Percentiles rank a stretch among this genome's conserved stretches.
These are phyloP conservation scores for Arthrobotrys megalospora DNA, from an alignment of 2,329 filamentous ascomycete genomes.

Conservation along the genomic window DNA sequence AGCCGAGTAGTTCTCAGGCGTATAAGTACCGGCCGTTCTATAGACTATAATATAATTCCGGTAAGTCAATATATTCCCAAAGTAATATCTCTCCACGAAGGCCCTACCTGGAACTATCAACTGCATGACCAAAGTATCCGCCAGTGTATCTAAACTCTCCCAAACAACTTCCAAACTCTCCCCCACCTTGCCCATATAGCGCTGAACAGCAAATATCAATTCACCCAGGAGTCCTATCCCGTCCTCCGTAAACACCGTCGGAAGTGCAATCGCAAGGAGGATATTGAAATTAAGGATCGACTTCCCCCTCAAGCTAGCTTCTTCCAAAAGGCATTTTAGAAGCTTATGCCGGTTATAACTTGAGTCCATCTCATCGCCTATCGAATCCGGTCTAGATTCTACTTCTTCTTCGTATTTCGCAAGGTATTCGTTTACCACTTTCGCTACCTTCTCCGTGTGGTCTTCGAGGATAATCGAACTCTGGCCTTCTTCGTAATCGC, in stretches of 20 bases:
- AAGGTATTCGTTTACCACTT: background rate
- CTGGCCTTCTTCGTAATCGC: background rate
- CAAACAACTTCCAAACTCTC: constrained; percentile 1
- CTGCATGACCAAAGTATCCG: constrained; percentile 23
- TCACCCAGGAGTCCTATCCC: background rate
- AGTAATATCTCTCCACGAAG: background rate
- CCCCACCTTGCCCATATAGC: background rate
- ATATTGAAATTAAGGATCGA: background rate
- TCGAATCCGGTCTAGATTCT: background rate
- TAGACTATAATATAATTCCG: background rate
- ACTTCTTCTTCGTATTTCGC: background rate
- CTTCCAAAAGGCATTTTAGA: background rate
- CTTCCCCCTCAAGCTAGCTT: background rate
- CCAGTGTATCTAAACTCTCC: constrained; percentile 1
- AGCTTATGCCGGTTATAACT: background rate
- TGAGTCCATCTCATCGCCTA: background rate
- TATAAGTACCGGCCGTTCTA: constrained; percentile 7
- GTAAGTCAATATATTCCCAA: background rate
- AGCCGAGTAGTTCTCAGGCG: background rate
- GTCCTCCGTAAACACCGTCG: constrained; percentile 3
- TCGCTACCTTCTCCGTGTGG: background rate
- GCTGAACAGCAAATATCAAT: background rate
- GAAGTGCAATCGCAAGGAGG: background rate
- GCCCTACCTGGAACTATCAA: constrained; percentile 4
- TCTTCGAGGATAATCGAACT: background rate